These are phyloP conservation scores for Teunomyces tritomae DNA, from an alignment of 805 yeast genomes.

Conservation along the genomic window DNA sequence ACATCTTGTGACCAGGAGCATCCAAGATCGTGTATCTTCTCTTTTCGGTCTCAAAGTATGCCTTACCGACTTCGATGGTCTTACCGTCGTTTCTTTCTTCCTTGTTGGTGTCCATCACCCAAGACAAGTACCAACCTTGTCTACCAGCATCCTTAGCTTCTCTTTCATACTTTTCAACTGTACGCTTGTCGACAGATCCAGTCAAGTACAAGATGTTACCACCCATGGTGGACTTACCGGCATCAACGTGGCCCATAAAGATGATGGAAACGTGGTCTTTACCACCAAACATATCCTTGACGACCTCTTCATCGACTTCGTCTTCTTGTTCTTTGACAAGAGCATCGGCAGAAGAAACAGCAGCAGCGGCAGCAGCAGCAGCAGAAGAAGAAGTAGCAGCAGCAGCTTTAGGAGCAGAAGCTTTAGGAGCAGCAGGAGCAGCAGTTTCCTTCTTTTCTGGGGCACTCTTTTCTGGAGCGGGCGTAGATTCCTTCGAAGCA, in stretches of 20 bases:
- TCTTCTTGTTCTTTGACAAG: conserved; percentile 71
- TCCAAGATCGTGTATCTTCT: conserved; percentile 97
- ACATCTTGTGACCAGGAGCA: conserved; percentile 99
- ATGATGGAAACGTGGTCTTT: conserved; percentile 96
- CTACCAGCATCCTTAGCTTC: conserved; percentile 99
- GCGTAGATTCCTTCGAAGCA: conserved; percentile 20
- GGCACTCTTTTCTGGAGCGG: conserved; percentile 10
- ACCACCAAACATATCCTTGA: conserved; percentile 92
- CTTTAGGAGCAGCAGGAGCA: conserved; percentile 5
- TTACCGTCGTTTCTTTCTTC: conserved; percentile 99
- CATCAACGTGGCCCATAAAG: conserved; percentile 99
- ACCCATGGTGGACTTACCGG: conserved; percentile 99
- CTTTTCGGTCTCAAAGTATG: conserved; percentile 95
- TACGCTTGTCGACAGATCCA: conserved; percentile 97
- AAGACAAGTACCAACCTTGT: conserved; percentile 98
- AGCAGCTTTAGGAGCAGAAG: conserved; percentile 13
- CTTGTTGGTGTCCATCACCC: conserved; percentile 99
- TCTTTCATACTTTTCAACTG: conserved; percentile 95
- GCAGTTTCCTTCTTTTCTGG: conserved; percentile 3
- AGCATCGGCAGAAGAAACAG: conserved; percentile 43
- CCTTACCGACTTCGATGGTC: conserved; percentile 98
- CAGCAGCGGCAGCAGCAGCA: conserved; percentile 15
- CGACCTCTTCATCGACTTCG: conserved; percentile 79
- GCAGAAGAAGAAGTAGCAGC: conserved; percentile 16
- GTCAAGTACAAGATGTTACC: conserved; percentile 92